These are phyloP conservation scores for Elasticomyces elasticus DNA, from an alignment of 495 filamentous ascomycete species.

Conservation along the genomic window DNA sequence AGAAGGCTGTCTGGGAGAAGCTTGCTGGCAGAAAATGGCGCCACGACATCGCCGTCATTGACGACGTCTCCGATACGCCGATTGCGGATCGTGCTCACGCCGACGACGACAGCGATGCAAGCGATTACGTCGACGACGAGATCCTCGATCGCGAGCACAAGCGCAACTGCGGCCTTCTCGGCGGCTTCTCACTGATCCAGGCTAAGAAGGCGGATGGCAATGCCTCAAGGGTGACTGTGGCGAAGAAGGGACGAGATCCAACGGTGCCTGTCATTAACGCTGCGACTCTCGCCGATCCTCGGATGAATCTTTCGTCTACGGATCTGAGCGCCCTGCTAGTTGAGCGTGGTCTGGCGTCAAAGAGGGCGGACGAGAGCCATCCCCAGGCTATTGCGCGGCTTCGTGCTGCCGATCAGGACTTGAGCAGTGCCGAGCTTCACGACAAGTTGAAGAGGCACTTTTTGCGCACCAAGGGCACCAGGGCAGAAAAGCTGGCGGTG, in stretches of 20 bases:
- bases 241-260: not conserved
- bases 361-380: constrained; percentile 1
- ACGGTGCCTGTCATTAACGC: constrained; percentile 1
- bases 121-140: not conserved
- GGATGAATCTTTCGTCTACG: constrained; percentile 11
- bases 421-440: constrained; percentile 1
- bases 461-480: constrained; percentile 7
- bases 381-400: constrained; percentile 14
- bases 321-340: constrained; percentile 16
- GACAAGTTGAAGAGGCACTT: constrained; percentile 13
- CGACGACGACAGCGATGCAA: constrained; percentile 2
- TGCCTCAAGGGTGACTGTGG: not conserved
- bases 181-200: not conserved
- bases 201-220: not conserved
- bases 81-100: not conserved
- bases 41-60: not conserved
- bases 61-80: not conserved
- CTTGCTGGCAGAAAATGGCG: not conserved
- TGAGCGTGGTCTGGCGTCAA: constrained; percentile 10
- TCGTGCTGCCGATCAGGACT: constrained; percentile 3
- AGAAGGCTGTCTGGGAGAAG: not conserved
- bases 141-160: not conserved
- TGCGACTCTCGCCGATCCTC: constrained; percentile 13
- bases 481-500: constrained; percentile 3
- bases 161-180: not conserved